These are phyloP conservation scores for Saccharomycopsis hybrid DNA, from an alignment of 1,139 yeast genomes.

Conservation along the genomic window DNA sequence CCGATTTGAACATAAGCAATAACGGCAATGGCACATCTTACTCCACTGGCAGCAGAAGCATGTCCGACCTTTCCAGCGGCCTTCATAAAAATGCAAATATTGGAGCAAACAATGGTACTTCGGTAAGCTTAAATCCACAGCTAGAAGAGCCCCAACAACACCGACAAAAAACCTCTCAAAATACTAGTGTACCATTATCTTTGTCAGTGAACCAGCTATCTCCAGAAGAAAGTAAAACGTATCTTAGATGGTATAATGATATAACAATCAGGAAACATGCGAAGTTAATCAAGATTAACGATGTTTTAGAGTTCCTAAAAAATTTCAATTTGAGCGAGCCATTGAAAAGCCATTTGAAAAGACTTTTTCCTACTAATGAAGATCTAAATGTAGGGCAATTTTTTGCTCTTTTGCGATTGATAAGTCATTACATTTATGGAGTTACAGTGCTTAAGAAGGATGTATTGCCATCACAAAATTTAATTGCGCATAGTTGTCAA, in stretches of 20 bases:
- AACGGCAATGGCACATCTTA: not conserved
- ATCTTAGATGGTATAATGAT: conserved; percentile 72
- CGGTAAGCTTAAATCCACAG: not conserved
- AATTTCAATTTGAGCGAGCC: conserved; percentile 49
- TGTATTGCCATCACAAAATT: conserved; percentile 41
- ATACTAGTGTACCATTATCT: conserved; percentile 45
- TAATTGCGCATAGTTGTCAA: conserved; percentile 47
- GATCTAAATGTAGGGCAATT: conserved; percentile 66
- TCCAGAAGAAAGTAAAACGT: conserved; percentile 60
- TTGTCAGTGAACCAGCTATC: conserved; percentile 56
- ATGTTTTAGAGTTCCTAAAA: conserved; percentile 55
- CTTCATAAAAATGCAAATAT: too few relatives aligned
- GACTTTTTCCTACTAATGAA: conserved; percentile 43
- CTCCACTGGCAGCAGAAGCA: not conserved
- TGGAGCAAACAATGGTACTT: not conserved
- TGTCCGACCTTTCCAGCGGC: not conserved
- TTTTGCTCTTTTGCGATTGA: conserved; percentile 61
- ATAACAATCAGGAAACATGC: conserved; percentile 52
- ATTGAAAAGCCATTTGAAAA: conserved; percentile 39
- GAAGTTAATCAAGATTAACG: conserved; percentile 50
- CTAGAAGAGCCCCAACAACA: not conserved
- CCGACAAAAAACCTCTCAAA: not conserved
- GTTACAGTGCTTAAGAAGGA: conserved; percentile 29
- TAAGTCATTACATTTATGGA: conserved; percentile 41
- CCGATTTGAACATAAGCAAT: not conserved